Conservation (phyloP, 225 moss, liverwort and hornwort species). For the Bryum argenteum region DNA sequence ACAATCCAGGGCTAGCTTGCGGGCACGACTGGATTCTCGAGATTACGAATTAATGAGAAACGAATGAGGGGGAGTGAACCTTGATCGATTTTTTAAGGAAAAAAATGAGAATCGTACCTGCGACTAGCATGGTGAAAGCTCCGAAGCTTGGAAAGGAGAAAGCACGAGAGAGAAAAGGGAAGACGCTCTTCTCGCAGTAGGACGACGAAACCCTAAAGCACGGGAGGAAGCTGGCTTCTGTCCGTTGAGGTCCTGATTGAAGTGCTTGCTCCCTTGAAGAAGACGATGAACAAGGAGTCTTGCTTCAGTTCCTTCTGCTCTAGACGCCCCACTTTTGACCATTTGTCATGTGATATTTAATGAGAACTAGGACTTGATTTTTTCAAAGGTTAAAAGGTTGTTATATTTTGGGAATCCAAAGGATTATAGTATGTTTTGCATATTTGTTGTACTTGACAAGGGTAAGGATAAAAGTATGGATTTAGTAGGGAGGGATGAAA, state of each 20-base stretch:
- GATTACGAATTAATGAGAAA: not conserved
- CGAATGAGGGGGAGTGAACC: not conserved
- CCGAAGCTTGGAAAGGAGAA: not conserved
- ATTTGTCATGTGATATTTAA: too few relatives aligned
- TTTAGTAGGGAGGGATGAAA: too few relatives aligned
- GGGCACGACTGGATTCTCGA: not conserved
- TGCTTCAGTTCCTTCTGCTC: too few relatives aligned
- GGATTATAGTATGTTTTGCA: too few relatives aligned
- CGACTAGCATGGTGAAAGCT: not conserved
- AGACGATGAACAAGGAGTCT: not conserved
- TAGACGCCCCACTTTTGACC: too few relatives aligned
- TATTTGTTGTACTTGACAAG: too few relatives aligned
- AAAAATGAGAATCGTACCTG: not conserved
- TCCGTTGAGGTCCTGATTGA: conserved; percentile 18
- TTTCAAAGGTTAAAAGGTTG: too few relatives aligned
- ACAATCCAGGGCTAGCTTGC: not conserved
- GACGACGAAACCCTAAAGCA: conserved; percentile 25
- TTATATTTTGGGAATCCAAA: too few relatives aligned
- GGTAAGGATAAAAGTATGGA: too few relatives aligned
- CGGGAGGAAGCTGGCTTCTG: not conserved
- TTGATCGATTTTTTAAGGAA: not conserved
- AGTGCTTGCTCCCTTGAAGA: not conserved
- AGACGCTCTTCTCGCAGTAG: not conserved
- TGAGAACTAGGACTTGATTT: too few relatives aligned
- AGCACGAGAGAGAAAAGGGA: not conserved